Conservation (phyloP, 169 alveolate species). For the Eimeria brunetti region DNA sequence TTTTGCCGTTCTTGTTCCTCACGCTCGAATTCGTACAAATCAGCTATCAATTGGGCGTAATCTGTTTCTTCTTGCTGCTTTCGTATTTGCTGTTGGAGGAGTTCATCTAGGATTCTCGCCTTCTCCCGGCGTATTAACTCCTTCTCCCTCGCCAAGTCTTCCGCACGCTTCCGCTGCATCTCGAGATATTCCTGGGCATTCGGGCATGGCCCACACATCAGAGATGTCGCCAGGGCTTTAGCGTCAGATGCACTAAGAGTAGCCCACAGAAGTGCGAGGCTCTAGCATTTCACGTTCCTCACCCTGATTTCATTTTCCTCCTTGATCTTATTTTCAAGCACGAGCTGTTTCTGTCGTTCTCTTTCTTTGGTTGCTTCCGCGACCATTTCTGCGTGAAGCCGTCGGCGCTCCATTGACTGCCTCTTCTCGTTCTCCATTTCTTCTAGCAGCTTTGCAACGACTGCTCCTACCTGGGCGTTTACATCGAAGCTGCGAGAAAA, state of each 20-base stretch:
- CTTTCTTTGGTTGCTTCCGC: conserved; percentile 56
- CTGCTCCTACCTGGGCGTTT: conserved; percentile 64
- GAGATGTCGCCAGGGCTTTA: not conserved
- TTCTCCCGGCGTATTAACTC: conserved; percentile 42
- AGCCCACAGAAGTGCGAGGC: not conserved
- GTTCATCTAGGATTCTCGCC: conserved; percentile 66
- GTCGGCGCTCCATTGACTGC: conserved; percentile 47
- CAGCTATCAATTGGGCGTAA: conserved; percentile 61
- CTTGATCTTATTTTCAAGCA: conserved; percentile 34
- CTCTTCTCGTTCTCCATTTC: conserved; percentile 72
- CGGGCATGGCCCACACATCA: not conserved
- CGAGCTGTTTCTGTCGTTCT: conserved; percentile 50
- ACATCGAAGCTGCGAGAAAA: not conserved
- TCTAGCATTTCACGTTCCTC: not conserved
- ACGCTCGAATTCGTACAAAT: conserved; percentile 70
- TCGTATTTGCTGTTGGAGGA: conserved; percentile 47
- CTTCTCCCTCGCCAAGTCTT: conserved; percentile 51
- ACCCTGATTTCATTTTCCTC: conserved; percentile 70
- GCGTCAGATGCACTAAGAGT: not conserved
- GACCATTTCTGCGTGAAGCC: conserved; percentile 39
- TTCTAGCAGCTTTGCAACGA: conserved; percentile 69
- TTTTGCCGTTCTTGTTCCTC: conserved; percentile 74
- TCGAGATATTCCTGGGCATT: conserved; percentile 55
- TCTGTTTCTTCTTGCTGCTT: conserved; percentile 69
- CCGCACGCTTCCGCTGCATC: conserved; percentile 51